phyloP scores from a whole-genome alignment of 805 yeast species.

The Yarrowia bubula region DNA sequence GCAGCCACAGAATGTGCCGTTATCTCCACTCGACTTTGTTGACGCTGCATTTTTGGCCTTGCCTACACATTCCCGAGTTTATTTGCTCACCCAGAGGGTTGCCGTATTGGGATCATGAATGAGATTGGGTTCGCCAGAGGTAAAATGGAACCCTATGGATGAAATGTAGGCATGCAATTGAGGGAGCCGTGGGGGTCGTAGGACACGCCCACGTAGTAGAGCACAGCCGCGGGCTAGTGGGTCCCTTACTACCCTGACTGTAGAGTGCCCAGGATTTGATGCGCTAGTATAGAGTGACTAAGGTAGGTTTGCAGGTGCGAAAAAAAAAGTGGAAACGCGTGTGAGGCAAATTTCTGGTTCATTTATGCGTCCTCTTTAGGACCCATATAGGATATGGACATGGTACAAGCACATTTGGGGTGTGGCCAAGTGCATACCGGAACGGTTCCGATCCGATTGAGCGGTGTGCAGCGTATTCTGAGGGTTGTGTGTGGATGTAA shows the following conservation, averaged over 20 bases:
- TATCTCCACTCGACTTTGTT: constrained; percentile 19
- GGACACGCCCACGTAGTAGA: too few species aligned
- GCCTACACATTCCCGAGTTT: constrained; percentile 24
- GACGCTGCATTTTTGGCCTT: background rate
- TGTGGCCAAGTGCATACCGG: background rate
- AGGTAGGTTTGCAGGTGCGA: too few species aligned
- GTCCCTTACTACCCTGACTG: too few species aligned
- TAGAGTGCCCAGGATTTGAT: too few species aligned
- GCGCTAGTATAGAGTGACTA: background rate
- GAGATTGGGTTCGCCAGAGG: constrained; percentile 1
- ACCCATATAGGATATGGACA: background rate
- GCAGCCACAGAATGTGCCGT: constrained; percentile 23
- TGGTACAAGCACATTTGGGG: background rate
- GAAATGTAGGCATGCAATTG: background rate
- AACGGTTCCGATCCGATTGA: background rate
- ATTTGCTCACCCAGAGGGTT: background rate
- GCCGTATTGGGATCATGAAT: background rate
- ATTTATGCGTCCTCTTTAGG: background rate
- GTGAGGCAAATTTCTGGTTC: background rate
- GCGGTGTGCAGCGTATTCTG: too few species aligned
- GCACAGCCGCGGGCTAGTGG: background rate
- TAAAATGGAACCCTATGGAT: background rate
- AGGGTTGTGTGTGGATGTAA: too few species aligned
- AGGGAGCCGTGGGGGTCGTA: background rate
- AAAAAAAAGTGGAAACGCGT: too few species aligned